phyloP scores from a whole-genome alignment of 768 basidiomycete genomes.

The Pholiota microspora region DNA sequence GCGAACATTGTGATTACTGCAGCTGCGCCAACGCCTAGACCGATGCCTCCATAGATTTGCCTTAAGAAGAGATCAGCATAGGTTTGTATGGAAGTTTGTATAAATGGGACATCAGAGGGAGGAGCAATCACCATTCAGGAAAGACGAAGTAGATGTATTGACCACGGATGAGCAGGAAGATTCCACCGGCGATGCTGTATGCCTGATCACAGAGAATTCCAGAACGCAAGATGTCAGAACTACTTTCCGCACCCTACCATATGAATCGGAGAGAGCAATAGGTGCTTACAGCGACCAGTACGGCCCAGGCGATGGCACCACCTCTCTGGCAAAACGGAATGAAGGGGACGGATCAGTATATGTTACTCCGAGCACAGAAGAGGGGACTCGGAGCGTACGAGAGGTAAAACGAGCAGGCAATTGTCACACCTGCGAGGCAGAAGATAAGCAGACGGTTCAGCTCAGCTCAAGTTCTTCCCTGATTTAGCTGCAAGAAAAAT shows the following conservation, averaged over 20 bases:
- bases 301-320: constrained; percentile 72
- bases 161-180: constrained; percentile 61
- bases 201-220: constrained; percentile 33
- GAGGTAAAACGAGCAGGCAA: constrained; percentile 69
- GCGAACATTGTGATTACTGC: constrained; percentile 57
- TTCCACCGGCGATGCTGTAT: constrained; percentile 65
- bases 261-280: constrained; percentile 7
- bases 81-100: background rate
- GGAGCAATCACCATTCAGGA: constrained; percentile 57
- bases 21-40: constrained; percentile 46
- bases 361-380: constrained; percentile 14
- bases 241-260: background rate
- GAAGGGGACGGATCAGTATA: constrained; percentile 28
- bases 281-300: constrained; percentile 54
- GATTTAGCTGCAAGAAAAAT: constrained; percentile 8
- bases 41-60: constrained; percentile 71
- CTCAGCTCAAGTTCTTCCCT: constrained; percentile 8
- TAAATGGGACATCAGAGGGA: background rate
- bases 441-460: constrained; percentile 11
- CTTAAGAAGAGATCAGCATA: constrained; percentile 29
- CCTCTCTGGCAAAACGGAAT: constrained; percentile 45
- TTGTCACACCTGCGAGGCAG: constrained; percentile 65
- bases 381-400: constrained; percentile 43
- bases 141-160: constrained; percentile 63
- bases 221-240: background rate